These are phyloP conservation scores for Teunomyces gatunensis DNA, from an alignment of 805 yeast species.

Conservation along the genomic window DNA sequence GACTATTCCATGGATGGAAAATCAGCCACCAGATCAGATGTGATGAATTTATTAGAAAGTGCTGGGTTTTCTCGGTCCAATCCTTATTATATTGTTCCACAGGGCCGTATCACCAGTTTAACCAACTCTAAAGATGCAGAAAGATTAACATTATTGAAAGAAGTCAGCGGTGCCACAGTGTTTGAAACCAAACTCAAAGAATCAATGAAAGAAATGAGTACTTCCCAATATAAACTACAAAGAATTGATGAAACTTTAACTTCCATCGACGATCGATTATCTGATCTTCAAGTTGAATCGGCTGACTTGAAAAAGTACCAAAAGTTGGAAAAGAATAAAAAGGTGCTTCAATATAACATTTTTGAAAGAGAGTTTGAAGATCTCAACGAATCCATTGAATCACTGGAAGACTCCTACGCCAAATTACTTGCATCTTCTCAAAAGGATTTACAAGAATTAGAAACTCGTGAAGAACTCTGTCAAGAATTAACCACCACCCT, in stretches of 20 bases:
- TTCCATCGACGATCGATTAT: constrained; percentile 67
- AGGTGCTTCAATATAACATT: constrained; percentile 69
- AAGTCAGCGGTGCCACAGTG: constrained; percentile 92
- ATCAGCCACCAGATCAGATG: constrained; percentile 74
- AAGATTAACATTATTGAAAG: constrained; percentile 74
- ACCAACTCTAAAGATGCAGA: constrained; percentile 89
- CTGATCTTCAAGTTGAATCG: constrained; percentile 79
- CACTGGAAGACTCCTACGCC: constrained; percentile 56
- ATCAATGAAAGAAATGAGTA: constrained; percentile 74
- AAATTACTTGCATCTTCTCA: constrained; percentile 52
- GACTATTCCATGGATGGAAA: constrained; percentile 83
- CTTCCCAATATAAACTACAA: constrained; percentile 64
- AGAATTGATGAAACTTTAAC: constrained; percentile 72
- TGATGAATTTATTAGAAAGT: constrained; percentile 78
- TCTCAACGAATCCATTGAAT: constrained; percentile 57
- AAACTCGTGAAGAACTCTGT: constrained; percentile 56
- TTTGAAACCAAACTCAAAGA: constrained; percentile 81
- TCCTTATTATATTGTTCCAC: constrained; percentile 96
- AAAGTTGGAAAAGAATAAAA: constrained; percentile 60
- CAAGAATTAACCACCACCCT: constrained; percentile 46
- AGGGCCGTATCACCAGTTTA: constrained; percentile 83
- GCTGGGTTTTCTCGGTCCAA: constrained; percentile 90
- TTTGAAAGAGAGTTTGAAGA: constrained; percentile 73
- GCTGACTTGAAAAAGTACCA: constrained; percentile 72
- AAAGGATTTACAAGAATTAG: constrained; percentile 52